Conservation (phyloP, 2,329 filamentous ascomycete species). For the Ophiocordyceps australis region DNA sequence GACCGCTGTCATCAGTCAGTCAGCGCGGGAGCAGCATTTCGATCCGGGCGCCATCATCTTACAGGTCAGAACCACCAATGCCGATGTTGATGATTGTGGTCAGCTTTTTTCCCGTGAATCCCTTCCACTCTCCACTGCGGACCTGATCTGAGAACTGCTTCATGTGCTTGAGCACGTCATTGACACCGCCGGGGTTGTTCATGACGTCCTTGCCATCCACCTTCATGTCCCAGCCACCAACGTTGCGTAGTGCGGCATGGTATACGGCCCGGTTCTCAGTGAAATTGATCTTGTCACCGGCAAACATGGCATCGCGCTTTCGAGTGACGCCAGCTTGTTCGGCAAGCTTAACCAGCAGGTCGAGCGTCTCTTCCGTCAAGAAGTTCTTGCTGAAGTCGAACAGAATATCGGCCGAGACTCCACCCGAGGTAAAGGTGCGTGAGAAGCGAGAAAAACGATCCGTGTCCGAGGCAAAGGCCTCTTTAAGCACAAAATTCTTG, state of each 20-base stretch:
- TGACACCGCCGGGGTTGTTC: slow-evolving; percentile 72
- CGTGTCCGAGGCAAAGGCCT: slow-evolving; percentile 78
- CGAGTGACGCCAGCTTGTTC: slow-evolving; percentile 82
- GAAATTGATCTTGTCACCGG: slow-evolving; percentile 97
- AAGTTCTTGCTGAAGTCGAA: slow-evolving; percentile 99
- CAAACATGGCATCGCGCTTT: slow-evolving; percentile 95
- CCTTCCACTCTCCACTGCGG: slow-evolving; percentile 89
- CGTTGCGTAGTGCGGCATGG: slow-evolving; percentile 86
- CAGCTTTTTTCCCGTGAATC: slow-evolving; percentile 92
- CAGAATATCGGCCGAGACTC: slow-evolving; percentile 71
- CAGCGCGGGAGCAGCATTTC: slow-evolving; percentile 1
- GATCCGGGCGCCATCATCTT: slow-evolving; percentile 21
- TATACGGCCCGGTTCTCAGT: slow-evolving; percentile 93
- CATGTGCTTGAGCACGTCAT: slow-evolving; percentile 87
- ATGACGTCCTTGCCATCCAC: slow-evolving; percentile 90
- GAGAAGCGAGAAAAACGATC: slow-evolving; percentile 81
- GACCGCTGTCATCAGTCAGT: slow-evolving; percentile 39
- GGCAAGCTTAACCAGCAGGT: slow-evolving; percentile 74
- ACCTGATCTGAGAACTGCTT: slow-evolving; percentile 95
- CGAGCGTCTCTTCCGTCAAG: slow-evolving; percentile 78
- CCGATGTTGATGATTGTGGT: slow-evolving; percentile 94
- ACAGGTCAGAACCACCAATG: slow-evolving; percentile 97
- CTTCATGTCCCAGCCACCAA: slow-evolving; percentile 61
- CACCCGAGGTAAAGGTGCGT: slow-evolving; percentile 67
- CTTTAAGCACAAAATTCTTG: slow-evolving; percentile 82